phyloP scores from a whole-genome alignment of 2,329 filamentous ascomycete genomes.

The Myriosclerotinia duriaeana region DNA sequence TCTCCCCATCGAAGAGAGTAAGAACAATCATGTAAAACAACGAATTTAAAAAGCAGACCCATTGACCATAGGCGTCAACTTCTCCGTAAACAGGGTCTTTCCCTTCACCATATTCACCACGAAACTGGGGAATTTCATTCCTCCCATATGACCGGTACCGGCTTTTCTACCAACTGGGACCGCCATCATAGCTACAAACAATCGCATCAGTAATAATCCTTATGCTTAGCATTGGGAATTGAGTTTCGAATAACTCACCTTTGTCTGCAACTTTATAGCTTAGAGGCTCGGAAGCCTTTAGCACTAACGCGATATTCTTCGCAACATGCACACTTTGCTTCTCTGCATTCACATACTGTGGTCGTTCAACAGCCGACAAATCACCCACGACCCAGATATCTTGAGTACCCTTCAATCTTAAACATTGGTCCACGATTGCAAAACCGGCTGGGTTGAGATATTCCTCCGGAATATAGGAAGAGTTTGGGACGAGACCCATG shows the following conservation, averaged over 20 bases:
- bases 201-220: conserved; percentile 9
- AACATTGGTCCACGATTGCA: conserved; percentile 52
- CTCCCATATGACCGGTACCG: conserved; percentile 38
- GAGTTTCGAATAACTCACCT: conserved; percentile 19
- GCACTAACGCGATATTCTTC: conserved; percentile 33
- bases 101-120: conserved; percentile 32
- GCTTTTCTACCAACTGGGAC: conserved; percentile 46
- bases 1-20: background rate
- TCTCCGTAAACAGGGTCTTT: conserved; percentile 37
- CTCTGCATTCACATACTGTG: conserved; percentile 31
- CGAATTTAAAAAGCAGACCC: conserved; percentile 28
- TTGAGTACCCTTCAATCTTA: conserved; percentile 47
- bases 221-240: background rate
- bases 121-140: conserved; percentile 35
- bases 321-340: conserved; percentile 33
- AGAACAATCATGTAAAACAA: background rate
- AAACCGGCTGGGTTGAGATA: conserved; percentile 49
- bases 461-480: conserved; percentile 50
- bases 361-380: conserved; percentile 31
- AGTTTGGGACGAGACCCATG: conserved; percentile 56
- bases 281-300: conserved; percentile 27
- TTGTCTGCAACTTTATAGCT: conserved; percentile 30
- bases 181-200: conserved; percentile 29
- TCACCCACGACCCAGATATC: conserved; percentile 39
- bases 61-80: conserved; percentile 29